Evolutionary conservation across 2,329 filamentous ascomycete species (phyloP).

Genomic region (Cytospora leucostoma): DNA sequence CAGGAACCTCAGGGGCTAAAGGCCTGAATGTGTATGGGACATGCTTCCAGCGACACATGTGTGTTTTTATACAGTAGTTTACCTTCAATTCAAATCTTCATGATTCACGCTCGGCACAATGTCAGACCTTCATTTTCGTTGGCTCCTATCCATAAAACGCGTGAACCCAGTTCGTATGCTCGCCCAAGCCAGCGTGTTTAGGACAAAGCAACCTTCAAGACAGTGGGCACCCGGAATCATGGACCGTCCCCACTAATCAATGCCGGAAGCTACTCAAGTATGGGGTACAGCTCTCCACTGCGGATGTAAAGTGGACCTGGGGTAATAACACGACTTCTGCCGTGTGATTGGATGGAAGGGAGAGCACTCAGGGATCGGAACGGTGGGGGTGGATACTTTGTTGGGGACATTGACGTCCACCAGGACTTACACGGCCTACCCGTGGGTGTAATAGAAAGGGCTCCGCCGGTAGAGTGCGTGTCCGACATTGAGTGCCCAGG

Average conservation of each 20-base stretch:
- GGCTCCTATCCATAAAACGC: not conserved
- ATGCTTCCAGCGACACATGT: not conserved
- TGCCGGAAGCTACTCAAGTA: no score
- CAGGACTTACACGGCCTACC: not conserved
- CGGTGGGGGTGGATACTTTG: conserved; percentile 15
- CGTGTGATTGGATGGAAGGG: not conserved
- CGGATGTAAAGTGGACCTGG: not conserved
- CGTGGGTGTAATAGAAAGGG: not conserved
- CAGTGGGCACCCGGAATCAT: no score
- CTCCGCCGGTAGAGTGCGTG: not conserved
- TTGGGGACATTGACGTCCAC: not conserved
- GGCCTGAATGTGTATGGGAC: not conserved
- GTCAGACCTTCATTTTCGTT: not conserved
- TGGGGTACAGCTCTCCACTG: not conserved
- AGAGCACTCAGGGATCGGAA: conserved; percentile 15
- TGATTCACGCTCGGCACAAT: not conserved
- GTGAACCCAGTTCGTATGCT: no score
- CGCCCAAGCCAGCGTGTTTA: no score
- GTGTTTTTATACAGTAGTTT: not conserved
- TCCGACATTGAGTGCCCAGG: no score
- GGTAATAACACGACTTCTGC: not conserved
- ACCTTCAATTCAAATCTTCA: not conserved
- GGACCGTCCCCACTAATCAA: no score
- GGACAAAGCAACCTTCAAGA: no score
- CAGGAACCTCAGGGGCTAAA: conserved; percentile 8